These are phyloP conservation scores for Hemileia vastatrix DNA, from an alignment of 1,284 basidiomycete genomes.

Conservation along the genomic window DNA sequence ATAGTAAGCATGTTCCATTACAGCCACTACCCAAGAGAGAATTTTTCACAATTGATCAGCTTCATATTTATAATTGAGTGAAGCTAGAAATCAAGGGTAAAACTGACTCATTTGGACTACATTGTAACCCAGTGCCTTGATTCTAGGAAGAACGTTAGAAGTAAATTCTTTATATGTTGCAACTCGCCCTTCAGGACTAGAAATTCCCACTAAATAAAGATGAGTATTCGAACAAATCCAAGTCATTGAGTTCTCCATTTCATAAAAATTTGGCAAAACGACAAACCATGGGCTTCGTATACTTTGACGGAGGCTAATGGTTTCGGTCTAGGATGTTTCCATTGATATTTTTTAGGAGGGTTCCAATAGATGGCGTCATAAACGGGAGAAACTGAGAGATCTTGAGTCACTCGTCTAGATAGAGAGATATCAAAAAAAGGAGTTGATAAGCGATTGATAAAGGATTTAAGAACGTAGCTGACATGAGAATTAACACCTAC, in stretches of 20 bases:
- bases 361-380: slow-evolving; percentile 99
- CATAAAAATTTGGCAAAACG: background rate
- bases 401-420: slow-evolving; percentile 73
- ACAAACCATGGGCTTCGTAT: slow-evolving; percentile 76
- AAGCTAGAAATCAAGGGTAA: background rate
- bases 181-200: slow-evolving; percentile 72
- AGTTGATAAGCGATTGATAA: background rate
- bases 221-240: background rate
- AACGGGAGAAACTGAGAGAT: slow-evolving; percentile 73
- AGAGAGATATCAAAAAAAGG: background rate
- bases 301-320: slow-evolving; percentile 64
- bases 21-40: slow-evolving; percentile 39
- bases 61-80: background rate
- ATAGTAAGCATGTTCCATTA: slow-evolving; percentile 98
- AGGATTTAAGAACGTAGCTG: background rate
- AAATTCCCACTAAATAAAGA: slow-evolving; percentile 66
- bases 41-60: background rate
- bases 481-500: slow-evolving; percentile 27
- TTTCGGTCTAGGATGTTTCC: slow-evolving; percentile 64
- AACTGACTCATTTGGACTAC: slow-evolving; percentile 63
- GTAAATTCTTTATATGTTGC: slow-evolving; percentile 97
- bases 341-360: slow-evolving; percentile 66
- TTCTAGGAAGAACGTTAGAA: slow-evolving; percentile 68
- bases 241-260: background rate
- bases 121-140: slow-evolving; percentile 87